phyloP scores from a whole-genome alignment of 345 rosid genomes.

The sweet orange (Citrus sinensis) region DNA sequence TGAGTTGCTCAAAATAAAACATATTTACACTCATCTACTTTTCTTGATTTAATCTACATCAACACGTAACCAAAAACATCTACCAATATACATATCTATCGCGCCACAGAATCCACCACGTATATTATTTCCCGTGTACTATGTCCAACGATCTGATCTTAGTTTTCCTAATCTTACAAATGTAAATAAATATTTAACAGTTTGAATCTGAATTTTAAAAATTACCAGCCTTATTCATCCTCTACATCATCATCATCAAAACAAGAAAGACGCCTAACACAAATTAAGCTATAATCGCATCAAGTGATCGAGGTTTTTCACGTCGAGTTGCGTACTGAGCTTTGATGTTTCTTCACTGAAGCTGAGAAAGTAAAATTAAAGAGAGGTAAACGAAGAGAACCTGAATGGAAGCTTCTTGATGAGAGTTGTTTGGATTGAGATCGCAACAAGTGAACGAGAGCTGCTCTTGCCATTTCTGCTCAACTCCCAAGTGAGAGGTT shows the following conservation, averaged over 20 bases:
- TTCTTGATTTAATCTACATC: neutral
- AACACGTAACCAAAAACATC: neutral
- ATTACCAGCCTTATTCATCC: neutral
- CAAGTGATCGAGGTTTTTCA: neutral
- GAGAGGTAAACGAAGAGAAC: conserved; percentile 23
- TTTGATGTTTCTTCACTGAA: neutral
- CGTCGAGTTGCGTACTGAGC: neutral
- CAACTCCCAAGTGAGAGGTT: neutral
- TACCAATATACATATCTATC: neutral
- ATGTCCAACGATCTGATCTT: neutral
- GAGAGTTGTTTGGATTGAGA: conserved; percentile 50
- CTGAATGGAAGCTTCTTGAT: conserved; percentile 41
- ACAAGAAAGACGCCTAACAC: neutral
- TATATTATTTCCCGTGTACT: too few species aligned
- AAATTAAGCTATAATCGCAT: neutral
- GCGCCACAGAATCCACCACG: too few species aligned
- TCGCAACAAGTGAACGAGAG: conserved; percentile 57
- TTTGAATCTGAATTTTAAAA: neutral
- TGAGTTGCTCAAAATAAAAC: neutral
- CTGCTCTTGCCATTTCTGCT: conserved; percentile 57
- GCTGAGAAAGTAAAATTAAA: neutral
- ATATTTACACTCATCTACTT: neutral
- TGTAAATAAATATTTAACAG: neutral
- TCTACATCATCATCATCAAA: neutral
- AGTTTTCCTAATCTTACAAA: neutral